A percentile compares a stretch with the other conserved stretches of the same genome.
Conservation (phyloP, 2,329 filamentous ascomycete species). For the Cylindrodendrum hubeiense region DNA sequence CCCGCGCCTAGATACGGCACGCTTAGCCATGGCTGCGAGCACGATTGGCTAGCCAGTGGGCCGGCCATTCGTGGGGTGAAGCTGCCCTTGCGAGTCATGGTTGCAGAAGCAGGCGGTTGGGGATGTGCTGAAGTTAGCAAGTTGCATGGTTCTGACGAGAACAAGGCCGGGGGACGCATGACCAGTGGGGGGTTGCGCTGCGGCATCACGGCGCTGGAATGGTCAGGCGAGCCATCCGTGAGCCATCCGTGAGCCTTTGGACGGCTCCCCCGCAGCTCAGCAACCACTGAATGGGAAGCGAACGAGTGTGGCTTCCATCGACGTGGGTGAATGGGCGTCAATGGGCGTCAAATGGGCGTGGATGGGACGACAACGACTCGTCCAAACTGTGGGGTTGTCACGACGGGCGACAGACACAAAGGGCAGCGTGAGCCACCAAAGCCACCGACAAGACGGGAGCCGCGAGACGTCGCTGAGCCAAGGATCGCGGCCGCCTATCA, state of each 20-base stretch:
- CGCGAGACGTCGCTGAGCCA: background rate
- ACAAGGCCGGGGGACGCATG: slow-evolving; percentile 12
- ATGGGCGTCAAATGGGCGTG: background rate
- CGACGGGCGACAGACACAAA: slow-evolving; percentile 20
- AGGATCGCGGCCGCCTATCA: slow-evolving; percentile 14
- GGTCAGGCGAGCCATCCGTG: slow-evolving; percentile 34
- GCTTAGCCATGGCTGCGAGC: background rate
- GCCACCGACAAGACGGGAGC: background rate
- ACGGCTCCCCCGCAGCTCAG: background rate
- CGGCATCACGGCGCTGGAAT: background rate
- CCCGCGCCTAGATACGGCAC: slow-evolving; percentile 38
- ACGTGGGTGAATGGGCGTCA: slow-evolving; percentile 15
- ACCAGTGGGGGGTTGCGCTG: slow-evolving; percentile 32
- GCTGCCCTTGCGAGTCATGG: slow-evolving; percentile 11
- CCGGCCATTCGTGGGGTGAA: slow-evolving; percentile 1
- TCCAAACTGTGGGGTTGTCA: slow-evolving; percentile 26
- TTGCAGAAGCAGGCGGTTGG: slow-evolving; percentile 14
- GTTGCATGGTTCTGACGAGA: slow-evolving; percentile 1
- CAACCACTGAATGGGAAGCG: slow-evolving; percentile 17
- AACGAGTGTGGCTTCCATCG: slow-evolving; percentile 17
- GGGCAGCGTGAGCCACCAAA: slow-evolving; percentile 25
- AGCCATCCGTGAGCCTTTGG: too few species aligned
- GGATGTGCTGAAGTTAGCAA: slow-evolving; percentile 10
- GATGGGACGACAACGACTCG: slow-evolving; percentile 5
- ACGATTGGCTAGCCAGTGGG: slow-evolving; percentile 5